These are phyloP conservation scores for Lepraria neglecta DNA, from an alignment of 495 filamentous ascomycete genomes.

Conservation along the genomic window DNA sequence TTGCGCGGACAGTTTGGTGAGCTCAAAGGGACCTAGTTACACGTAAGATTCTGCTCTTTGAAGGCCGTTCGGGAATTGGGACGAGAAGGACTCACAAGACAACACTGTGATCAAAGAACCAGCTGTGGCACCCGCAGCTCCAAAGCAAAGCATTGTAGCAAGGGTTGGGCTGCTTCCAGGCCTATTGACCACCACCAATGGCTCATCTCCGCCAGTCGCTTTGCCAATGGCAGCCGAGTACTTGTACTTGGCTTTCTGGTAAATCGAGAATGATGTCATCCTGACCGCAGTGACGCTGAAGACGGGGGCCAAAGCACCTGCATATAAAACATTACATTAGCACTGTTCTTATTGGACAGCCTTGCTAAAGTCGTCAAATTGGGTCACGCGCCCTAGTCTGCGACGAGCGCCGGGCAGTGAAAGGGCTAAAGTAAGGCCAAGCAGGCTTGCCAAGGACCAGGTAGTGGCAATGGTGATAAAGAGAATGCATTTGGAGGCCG, in stretches of 20 bases:
- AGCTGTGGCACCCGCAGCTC: conserved; percentile 65
- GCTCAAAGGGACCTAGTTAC: conserved; percentile 65
- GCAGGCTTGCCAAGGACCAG: not conserved
- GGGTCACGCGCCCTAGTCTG: conserved; percentile 8
- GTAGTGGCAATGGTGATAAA: not conserved
- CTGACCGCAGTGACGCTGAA: conserved; percentile 75
- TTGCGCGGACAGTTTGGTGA: conserved; percentile 76
- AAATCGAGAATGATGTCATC: conserved; percentile 77
- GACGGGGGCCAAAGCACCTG: conserved; percentile 64
- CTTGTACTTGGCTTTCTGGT: conserved; percentile 71
- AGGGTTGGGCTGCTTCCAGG: conserved; percentile 57
- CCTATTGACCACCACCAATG: conserved; percentile 61
- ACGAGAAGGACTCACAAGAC: conserved; percentile 53
- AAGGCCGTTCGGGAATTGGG: not conserved
- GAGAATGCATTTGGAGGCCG: not conserved
- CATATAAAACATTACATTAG: conserved; percentile 8
- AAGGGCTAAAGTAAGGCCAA: not conserved
- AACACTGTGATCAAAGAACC: conserved; percentile 69
- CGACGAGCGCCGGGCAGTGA: not conserved
- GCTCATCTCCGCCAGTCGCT: conserved; percentile 54
- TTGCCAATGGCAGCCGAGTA: conserved; percentile 44
- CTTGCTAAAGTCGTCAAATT: not conserved
- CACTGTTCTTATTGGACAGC: conserved; percentile 1
- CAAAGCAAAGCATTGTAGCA: conserved; percentile 63
- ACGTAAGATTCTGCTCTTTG: not conserved